These are phyloP conservation scores for Teratosphaeria epicoccoides DNA, from an alignment of 2,329 filamentous ascomycete genomes.

Conservation along the genomic window DNA sequence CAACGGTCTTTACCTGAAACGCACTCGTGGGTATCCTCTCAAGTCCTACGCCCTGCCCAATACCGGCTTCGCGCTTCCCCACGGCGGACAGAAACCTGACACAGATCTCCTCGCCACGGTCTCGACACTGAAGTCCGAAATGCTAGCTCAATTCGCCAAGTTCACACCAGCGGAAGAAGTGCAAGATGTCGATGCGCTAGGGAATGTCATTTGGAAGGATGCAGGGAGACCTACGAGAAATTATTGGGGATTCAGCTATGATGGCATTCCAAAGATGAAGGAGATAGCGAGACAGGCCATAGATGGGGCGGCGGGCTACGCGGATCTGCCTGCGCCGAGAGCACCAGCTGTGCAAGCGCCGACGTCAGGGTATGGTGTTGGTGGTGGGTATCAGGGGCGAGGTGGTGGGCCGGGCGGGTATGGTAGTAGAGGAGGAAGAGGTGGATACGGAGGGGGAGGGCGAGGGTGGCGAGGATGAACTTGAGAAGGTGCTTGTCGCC, in stretches of 20 bases:
- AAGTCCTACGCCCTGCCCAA: conserved; percentile 16
- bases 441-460: background rate
- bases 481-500: too few species aligned
- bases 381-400: background rate
- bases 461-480: background rate
- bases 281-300: conserved; percentile 10
- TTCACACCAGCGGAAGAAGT: conserved; percentile 19
- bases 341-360: background rate
- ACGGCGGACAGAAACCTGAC: conserved; percentile 15
- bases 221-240: conserved; percentile 21
- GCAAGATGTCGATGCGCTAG: conserved; percentile 22
- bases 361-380: background rate
- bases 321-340: conserved; percentile 1
- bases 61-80: conserved; percentile 16
- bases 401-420: background rate
- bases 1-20: conserved; percentile 21
- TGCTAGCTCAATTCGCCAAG: conserved; percentile 18
- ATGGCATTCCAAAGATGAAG: conserved; percentile 15
- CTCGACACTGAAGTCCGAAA: conserved; percentile 13
- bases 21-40: conserved; percentile 20
- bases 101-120: conserved; percentile 14
- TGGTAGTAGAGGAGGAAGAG: background rate
- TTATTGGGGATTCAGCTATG: conserved; percentile 21
- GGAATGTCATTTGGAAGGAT: conserved; percentile 24
- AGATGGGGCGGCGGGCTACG: conserved; percentile 13